Percentiles rank a stretch among this genome's conserved stretches.
These are phyloP conservation scores for Chaetomium sp. DNA, from an alignment of 2,329 filamentous ascomycete genomes.

Conservation along the genomic window DNA sequence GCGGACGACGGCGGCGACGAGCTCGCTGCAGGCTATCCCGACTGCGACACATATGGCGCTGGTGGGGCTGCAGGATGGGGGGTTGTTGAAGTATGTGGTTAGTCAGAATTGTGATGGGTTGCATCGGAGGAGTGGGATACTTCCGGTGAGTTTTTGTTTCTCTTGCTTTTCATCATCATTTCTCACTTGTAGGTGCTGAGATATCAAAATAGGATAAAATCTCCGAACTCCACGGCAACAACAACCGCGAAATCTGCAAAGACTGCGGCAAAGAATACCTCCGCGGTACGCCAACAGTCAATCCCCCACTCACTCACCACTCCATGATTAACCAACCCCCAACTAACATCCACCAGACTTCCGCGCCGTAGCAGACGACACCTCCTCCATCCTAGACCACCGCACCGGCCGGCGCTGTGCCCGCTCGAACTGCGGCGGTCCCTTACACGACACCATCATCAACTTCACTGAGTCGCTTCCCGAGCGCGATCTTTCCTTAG, in stretches of 20 bases:
- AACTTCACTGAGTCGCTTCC: slow-evolving; percentile 38
- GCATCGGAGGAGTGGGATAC: slow-evolving; percentile 40
- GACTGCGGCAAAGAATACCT: slow-evolving; percentile 42
- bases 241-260: slow-evolving; percentile 39
- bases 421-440: slow-evolving; percentile 28
- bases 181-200: too few species aligned
- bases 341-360: slow-evolving; percentile 31
- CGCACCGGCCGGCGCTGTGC: slow-evolving; percentile 41
- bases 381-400: slow-evolving; percentile 38
- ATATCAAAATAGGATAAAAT: slow-evolving; percentile 36
- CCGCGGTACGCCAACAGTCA: slow-evolving; percentile 27
- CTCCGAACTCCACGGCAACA: slow-evolving; percentile 43
- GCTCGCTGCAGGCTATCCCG: slow-evolving; percentile 38
- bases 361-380: slow-evolving; percentile 37
- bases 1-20: slow-evolving; percentile 28
- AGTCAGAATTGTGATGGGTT: slow-evolving; percentile 42
- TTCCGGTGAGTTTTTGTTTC: slow-evolving; percentile 32
- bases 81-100: slow-evolving; percentile 37
- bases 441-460: slow-evolving; percentile 38
- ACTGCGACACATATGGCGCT: slow-evolving; percentile 43
- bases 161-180: too few species aligned
- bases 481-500: slow-evolving; percentile 28
- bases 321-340: background rate
- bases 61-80: slow-evolving; percentile 36
- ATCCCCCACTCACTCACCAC: background rate